A percentile compares a stretch with the other conserved stretches of the same genome.
phyloP scores from a whole-genome alignment of 2,329 filamentous ascomycete genomes.

The Ascochyta lentis region DNA sequence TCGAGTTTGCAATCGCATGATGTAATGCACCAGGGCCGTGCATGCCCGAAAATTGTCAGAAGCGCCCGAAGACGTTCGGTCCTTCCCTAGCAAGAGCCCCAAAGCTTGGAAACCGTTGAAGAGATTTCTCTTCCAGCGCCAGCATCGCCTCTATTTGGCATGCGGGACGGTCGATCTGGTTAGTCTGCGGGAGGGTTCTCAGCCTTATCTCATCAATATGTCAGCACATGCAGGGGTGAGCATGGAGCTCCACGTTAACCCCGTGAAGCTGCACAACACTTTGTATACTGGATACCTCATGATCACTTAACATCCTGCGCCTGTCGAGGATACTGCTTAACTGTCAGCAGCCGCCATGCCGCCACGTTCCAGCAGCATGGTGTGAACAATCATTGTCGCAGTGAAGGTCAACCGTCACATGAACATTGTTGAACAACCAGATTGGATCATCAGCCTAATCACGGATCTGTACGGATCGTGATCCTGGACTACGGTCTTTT shows the following conservation, averaged over 20 bases:
- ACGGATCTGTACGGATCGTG: too few species aligned
- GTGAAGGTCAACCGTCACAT: too few species aligned
- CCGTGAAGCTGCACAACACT: not conserved
- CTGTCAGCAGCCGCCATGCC: too few species aligned
- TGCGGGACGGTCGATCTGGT: not conserved
- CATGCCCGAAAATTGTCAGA: not conserved
- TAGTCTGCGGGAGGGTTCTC: not conserved
- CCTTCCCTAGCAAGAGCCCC: not conserved
- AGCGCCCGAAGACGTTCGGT: not conserved
- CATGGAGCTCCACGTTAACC: not conserved
- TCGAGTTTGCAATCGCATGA: conserved; percentile 2
- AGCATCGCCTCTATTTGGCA: not conserved
- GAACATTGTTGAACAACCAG: too few species aligned
- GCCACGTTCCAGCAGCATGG: too few species aligned
- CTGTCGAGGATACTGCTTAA: too few species aligned
- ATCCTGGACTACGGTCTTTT: too few species aligned
- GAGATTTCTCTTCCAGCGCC: conserved; percentile 1
- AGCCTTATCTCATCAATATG: conserved; percentile 5
- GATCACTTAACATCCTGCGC: too few species aligned
- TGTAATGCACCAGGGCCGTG: conserved; percentile 1
- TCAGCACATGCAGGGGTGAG: not conserved
- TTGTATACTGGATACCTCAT: not conserved
- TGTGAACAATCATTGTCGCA: too few species aligned
- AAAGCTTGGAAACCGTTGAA: conserved; percentile 1
- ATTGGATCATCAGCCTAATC: too few species aligned